Base-by-base conservation (phyloP, 192 early-diverging fungal species). In the Backusella sp. region DNA sequence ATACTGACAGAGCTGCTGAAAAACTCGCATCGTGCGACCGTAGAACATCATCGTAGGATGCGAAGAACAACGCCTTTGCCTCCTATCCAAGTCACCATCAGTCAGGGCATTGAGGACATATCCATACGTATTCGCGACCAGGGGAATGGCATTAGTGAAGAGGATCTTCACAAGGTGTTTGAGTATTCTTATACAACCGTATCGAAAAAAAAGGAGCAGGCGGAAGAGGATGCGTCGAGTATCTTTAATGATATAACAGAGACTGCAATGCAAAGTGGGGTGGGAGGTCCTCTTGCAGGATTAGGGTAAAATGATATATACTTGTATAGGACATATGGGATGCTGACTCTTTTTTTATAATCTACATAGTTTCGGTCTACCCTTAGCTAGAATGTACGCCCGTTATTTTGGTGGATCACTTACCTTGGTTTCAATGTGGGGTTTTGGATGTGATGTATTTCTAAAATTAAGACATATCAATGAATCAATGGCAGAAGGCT, bases 161-260 rank as follows among this genome's bases (percentile, higher is more conserved):
- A 92, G 75, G 92, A 96, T 78, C 80, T 95, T 79, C 84, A 84
- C 36, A 87, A 90, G 21, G 88, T 96, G 1, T 99, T 96, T 85
- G 96, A 99, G 72, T 99, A 97, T 83, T 94, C 92, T 4, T 97
- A 92, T 85, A 96, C 97, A n/a, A 96, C 96, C 2, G 94, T 96
- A n/a, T 87, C 90, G 59, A 88, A 90, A 42, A 82, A 85, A 32
- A 87, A 88, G 52, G 90, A 93, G 7, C 73, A 81, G 30, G 87
- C 83, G 14, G 77, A 83, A 53, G 36, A 77, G 15, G 74, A 76
- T 30, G 73, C 69, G 30, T 74, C 69, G 15, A 87, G 85, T 68
- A 91, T 95, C 39, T 93, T 98, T 79, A 88, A 88, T 23, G 84
- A 90, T 62, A 94, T 96, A 49, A 84, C 90, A 14, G 88, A 92